Percentiles rank a stretch among this genome's conserved stretches.
phyloP scores from a whole-genome alignment of 768 basidiomycete species.

The Russula foetens region DNA sequence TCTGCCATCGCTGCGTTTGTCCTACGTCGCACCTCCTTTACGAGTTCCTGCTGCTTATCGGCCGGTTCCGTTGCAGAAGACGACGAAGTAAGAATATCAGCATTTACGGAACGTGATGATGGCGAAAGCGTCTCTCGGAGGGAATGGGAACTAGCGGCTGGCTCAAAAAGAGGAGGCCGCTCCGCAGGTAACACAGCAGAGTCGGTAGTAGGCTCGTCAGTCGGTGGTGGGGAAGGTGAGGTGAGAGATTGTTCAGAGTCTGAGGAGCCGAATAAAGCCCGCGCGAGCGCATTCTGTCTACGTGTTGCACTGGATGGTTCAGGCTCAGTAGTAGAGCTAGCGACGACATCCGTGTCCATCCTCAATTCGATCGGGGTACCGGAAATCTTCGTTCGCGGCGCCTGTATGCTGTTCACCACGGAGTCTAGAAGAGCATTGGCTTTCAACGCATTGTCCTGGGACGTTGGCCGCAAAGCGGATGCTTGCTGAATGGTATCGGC shows the following conservation, averaged over 20 bases:
- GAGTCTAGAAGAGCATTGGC: conserved; percentile 63
- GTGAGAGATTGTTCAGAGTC: conserved; percentile 29
- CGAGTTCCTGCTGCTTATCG: conserved; percentile 16
- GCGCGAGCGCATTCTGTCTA: conserved; percentile 59
- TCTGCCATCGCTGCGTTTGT: conserved; percentile 32
- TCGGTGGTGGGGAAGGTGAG: conserved; percentile 23
- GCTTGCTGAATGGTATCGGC: conserved; percentile 49
- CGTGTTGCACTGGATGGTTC: conserved; percentile 38
- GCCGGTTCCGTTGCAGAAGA: background rate
- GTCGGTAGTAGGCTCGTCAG: conserved; percentile 8
- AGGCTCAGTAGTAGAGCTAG: conserved; percentile 30
- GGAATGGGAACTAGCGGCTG: conserved; percentile 36
- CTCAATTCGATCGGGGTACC: background rate
- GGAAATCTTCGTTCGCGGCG: conserved; percentile 20
- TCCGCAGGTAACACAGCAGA: conserved; percentile 50
- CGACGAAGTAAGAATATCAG: background rate
- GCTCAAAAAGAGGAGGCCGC: conserved; percentile 39
- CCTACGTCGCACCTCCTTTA: conserved; percentile 15
- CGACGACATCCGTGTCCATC: conserved; percentile 19
- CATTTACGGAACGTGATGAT: conserved; percentile 2
- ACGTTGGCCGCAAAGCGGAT: conserved; percentile 27
- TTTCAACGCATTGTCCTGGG: conserved; percentile 45
- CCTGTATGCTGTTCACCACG: conserved; percentile 42
- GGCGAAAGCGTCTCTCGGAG: conserved; percentile 36
- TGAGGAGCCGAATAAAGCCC: conserved; percentile 59